phyloP scores from a whole-genome alignment of 1,284 basidiomycete species.

The Exsudoporus floridanus region DNA sequence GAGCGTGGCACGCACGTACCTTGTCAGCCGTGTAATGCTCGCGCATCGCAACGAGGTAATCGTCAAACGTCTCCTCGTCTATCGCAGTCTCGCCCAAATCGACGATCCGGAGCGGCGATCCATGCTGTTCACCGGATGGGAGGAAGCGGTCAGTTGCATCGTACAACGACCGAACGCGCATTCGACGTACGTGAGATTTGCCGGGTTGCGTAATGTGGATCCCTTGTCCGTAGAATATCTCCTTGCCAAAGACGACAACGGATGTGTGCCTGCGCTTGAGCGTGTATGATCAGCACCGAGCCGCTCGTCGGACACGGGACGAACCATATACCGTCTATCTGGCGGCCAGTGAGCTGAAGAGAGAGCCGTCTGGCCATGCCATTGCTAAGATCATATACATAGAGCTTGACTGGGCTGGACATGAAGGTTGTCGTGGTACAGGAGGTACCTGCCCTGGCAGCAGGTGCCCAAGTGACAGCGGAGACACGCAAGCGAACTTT shows the following conservation, averaged over 20 bases:
- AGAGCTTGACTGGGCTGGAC: slow-evolving; percentile 61
- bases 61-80: slow-evolving; percentile 81
- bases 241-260: slow-evolving; percentile 81
- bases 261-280: slow-evolving; percentile 74
- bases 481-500: not conserved
- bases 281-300: slow-evolving; percentile 7
- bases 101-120: slow-evolving; percentile 70
- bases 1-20: slow-evolving; percentile 45
- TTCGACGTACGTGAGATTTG: slow-evolving; percentile 69
- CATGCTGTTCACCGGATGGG: slow-evolving; percentile 33
- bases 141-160: not conserved
- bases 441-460: not conserved
- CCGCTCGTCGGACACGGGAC: slow-evolving; percentile 21
- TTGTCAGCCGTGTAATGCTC: slow-evolving; percentile 85
- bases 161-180: not conserved
- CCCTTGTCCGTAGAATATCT: slow-evolving; percentile 89
- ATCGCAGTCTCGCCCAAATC: slow-evolving; percentile 83
- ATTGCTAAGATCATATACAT: slow-evolving; percentile 88
- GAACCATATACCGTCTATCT: slow-evolving; percentile 88
- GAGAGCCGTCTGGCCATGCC: slow-evolving; percentile 80
- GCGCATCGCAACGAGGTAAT: slow-evolving; percentile 75
- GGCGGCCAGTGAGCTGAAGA: slow-evolving; percentile 75
- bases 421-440: not conserved
- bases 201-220: slow-evolving; percentile 69
- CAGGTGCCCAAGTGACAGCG: not conserved